These are phyloP conservation scores for Boehmeria nivea DNA, from an alignment of 306 rosid species.

Conservation along the genomic window DNA sequence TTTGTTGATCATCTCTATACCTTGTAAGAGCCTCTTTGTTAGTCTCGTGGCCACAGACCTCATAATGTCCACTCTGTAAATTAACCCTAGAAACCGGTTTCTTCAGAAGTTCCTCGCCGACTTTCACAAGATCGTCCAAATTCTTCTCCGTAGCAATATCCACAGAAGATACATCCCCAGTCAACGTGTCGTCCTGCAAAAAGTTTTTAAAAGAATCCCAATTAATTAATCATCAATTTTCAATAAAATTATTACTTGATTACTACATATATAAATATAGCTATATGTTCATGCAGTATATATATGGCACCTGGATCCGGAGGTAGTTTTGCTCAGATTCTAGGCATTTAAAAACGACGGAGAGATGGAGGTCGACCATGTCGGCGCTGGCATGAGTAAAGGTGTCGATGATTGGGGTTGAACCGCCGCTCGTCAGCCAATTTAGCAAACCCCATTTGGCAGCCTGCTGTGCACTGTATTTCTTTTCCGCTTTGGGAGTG, in stretches of 20 bases:
- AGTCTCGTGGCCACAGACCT: background rate
- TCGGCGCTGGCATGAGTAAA: conserved; percentile 21
- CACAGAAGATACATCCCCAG: conserved; percentile 18
- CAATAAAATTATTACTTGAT: too few species aligned
- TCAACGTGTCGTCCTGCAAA: conserved; percentile 27
- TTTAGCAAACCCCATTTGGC: conserved; percentile 31
- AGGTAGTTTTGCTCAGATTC: conserved; percentile 29
- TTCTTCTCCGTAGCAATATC: conserved; percentile 26
- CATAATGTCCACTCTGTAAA: conserved; percentile 20
- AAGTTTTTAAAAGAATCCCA: background rate
- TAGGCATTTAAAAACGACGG: conserved; percentile 25
- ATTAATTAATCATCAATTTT: background rate
- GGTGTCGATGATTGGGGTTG: conserved; percentile 25
- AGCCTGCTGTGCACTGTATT: conserved; percentile 24
- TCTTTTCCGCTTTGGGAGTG: conserved; percentile 17
- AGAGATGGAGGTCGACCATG: conserved; percentile 24
- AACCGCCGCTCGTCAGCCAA: conserved; percentile 37
- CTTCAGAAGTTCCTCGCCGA: conserved; percentile 25
- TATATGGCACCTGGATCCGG: conserved; percentile 40
- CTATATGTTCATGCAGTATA: too few species aligned
- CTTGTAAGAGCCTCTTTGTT: background rate
- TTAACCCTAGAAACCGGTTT: conserved; percentile 26
- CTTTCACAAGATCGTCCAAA: conserved; percentile 24
- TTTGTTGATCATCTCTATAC: background rate
- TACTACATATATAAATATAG: too few species aligned